Conservation (phyloP, 768 basidiomycete genomes). For the Boletus patriciae region DNA sequence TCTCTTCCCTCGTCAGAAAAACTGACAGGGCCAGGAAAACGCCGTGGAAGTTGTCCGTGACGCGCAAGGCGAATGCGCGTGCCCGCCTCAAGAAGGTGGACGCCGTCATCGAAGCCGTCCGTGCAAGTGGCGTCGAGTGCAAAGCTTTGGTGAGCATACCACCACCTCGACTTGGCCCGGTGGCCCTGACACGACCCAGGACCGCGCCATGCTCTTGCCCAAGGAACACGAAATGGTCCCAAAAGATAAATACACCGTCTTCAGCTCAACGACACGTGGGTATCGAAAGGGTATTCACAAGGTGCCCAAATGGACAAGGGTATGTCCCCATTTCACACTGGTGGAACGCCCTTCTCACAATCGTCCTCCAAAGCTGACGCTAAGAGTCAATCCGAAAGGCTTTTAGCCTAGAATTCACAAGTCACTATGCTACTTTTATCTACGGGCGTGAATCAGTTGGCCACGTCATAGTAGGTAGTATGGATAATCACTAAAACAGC, state of each 20-base stretch:
- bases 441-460: not conserved
- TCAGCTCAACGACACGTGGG: slow-evolving; percentile 62
- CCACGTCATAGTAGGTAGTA: not conserved
- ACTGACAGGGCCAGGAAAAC: slow-evolving; percentile 66
- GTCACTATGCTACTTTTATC: slow-evolving; percentile 13
- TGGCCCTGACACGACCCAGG: slow-evolving; percentile 40
- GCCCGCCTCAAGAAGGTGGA: slow-evolving; percentile 91
- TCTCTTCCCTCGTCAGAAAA: not conserved
- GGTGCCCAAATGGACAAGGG: slow-evolving; percentile 96
- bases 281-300: slow-evolving; percentile 97
- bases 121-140: slow-evolving; percentile 78
- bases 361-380: slow-evolving; percentile 59
- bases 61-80: slow-evolving; percentile 90
- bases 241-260: slow-evolving; percentile 94
- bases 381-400: slow-evolving; percentile 86
- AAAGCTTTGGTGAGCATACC: slow-evolving; percentile 62
- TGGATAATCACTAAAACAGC: slow-evolving; percentile 52
- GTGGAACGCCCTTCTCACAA: slow-evolving; percentile 2
- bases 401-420: slow-evolving; percentile 70
- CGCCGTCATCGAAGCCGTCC: slow-evolving; percentile 85
- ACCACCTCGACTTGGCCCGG: not conserved
- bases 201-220: slow-evolving; percentile 75
- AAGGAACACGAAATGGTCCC: slow-evolving; percentile 93
- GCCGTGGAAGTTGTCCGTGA: slow-evolving; percentile 89
- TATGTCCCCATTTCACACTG: slow-evolving; percentile 38